These are phyloP conservation scores for Cicer yamashitae DNA, from an alignment of 306 rosid genomes.

Conservation along the genomic window DNA sequence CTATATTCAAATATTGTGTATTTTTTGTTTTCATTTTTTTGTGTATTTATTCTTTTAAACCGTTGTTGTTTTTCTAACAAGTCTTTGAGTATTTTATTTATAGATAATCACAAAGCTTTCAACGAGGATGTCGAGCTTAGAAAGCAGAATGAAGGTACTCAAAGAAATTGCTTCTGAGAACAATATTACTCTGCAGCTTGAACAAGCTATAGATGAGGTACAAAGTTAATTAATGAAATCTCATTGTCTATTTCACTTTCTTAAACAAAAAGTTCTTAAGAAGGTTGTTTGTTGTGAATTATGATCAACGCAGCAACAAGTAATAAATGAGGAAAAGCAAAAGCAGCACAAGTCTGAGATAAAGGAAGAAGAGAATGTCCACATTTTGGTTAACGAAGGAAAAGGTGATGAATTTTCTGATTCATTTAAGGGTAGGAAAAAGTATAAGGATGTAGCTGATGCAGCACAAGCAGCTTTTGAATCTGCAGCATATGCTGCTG, in stretches of 20 bases:
- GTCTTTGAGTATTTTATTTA: constrained; percentile 21
- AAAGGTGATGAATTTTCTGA: constrained; percentile 52
- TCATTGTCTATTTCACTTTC: constrained; percentile 9
- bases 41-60: too few species aligned
- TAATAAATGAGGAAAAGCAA: constrained; percentile 43
- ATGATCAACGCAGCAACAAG: constrained; percentile 54
- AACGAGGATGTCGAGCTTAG: constrained; percentile 69
- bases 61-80: too few species aligned
- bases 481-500: constrained; percentile 90
- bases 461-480: constrained; percentile 99
- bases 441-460: constrained; percentile 77
- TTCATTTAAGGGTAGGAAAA: constrained; percentile 53
- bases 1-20: too few species aligned
- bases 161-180: constrained; percentile 81
- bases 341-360: constrained; percentile 46
- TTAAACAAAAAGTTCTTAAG: constrained; percentile 27
- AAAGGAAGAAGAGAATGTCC: constrained; percentile 37
- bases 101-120: constrained; percentile 78
- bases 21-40: too few species aligned
- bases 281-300: constrained; percentile 23
- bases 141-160: constrained; percentile 71
- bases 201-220: constrained; percentile 64
- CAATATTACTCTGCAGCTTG: constrained; percentile 62
- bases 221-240: neutral
- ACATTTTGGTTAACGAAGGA: constrained; percentile 46